These are phyloP conservation scores for Neobulgaria alba DNA, from an alignment of 2,329 filamentous ascomycete species.

Conservation along the genomic window DNA sequence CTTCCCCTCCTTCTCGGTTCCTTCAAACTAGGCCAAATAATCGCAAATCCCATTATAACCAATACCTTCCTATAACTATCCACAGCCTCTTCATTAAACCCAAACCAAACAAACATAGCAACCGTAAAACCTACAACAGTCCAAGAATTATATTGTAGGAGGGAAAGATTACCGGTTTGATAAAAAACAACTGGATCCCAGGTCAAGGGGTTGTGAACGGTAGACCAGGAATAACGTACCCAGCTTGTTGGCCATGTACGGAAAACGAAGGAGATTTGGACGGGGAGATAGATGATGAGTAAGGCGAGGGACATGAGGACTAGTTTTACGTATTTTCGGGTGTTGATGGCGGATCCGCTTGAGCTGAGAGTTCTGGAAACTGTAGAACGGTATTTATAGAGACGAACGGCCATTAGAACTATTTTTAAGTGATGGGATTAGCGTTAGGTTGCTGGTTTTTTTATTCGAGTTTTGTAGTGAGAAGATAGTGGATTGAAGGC, in stretches of 20 bases:
- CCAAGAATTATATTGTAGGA: slow-evolving; percentile 47
- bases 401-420: slow-evolving; percentile 53
- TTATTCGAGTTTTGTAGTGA: too few species aligned
- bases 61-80: slow-evolving; percentile 37
- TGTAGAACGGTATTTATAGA: slow-evolving; percentile 49
- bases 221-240: slow-evolving; percentile 42
- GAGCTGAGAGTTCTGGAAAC: slow-evolving; percentile 47
- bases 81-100: slow-evolving; percentile 51
- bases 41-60: slow-evolving; percentile 18
- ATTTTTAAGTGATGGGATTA: too few species aligned
- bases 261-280: slow-evolving; percentile 43
- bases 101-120: slow-evolving; percentile 54
- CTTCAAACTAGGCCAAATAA: slow-evolving; percentile 18
- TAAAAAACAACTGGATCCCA: slow-evolving; percentile 43
- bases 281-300: slow-evolving; percentile 42
- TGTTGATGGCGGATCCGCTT: slow-evolving; percentile 41
- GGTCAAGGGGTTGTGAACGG: slow-evolving; percentile 37
- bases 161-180: slow-evolving; percentile 31
- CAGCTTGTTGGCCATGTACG: slow-evolving; percentile 34
- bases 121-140: slow-evolving; percentile 44
- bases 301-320: slow-evolving; percentile 46
- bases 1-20: slow-evolving; percentile 4
- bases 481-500: too few species aligned
- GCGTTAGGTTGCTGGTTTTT: too few species aligned
- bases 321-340: slow-evolving; percentile 53